phyloP scores from a whole-genome alignment of 202 grass and related monocot species.

The Brachypodium distachyon region DNA sequence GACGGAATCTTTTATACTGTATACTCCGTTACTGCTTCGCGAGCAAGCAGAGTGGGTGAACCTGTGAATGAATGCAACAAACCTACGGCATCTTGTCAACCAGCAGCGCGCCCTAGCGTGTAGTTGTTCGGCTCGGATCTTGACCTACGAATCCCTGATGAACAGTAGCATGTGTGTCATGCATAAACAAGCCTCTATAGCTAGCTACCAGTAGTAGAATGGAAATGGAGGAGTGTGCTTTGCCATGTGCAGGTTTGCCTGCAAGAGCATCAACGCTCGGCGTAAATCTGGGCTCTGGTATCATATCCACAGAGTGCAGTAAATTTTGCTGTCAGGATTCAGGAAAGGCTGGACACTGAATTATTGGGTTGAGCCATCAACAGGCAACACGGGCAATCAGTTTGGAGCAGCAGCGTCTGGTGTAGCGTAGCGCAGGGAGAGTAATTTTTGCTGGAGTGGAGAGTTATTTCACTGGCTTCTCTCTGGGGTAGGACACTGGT shows the following conservation, averaged over 20 bases:
- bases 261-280: no score
- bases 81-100: slow-evolving; percentile 17
- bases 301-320: not conserved
- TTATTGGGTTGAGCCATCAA: slow-evolving; percentile 10
- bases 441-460: not conserved
- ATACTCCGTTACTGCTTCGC: not conserved
- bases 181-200: not conserved
- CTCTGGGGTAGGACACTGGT: not conserved
- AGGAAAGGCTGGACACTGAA: not conserved
- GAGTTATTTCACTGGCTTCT: not conserved
- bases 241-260: slow-evolving; percentile 1
- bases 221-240: not conserved
- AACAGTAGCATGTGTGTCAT: slow-evolving; percentile 29
- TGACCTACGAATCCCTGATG: not conserved
- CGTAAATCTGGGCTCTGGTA: no score
- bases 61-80: slow-evolving; percentile 6
- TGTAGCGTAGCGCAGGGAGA: no score
- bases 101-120: not conserved
- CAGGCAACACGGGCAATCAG: not conserved
- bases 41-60: not conserved
- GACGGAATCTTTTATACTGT: not conserved
- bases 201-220: not conserved
- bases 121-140: slow-evolving; percentile 16
- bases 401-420: not conserved
- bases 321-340: not conserved